These are phyloP conservation scores for Chlamydomonas asymmetrica DNA, from an alignment of 139 green algal genomes.

Conservation along the genomic window DNA sequence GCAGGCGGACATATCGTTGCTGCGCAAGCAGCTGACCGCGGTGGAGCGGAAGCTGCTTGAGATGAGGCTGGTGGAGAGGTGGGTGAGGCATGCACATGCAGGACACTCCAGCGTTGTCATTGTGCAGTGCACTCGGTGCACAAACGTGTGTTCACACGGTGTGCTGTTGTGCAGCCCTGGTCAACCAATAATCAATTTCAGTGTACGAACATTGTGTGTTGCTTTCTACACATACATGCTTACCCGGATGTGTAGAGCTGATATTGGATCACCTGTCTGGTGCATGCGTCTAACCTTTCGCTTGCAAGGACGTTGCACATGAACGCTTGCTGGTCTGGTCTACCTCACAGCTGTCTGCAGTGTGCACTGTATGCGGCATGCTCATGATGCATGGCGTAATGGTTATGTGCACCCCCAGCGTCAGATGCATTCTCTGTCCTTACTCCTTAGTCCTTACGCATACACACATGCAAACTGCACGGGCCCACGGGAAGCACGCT, in stretches of 20 bases:
- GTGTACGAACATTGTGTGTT: neutral
- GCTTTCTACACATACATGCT: neutral
- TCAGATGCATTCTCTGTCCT: no score
- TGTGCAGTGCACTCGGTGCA: neutral
- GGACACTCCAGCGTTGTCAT: neutral
- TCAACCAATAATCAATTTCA: neutral
- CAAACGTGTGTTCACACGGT: neutral
- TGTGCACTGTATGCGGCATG: no score
- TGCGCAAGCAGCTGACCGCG: conserved; percentile 52
- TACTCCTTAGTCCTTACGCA: no score
- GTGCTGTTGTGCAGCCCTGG: neutral
- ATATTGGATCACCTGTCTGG: no score
- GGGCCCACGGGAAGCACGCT: neutral
- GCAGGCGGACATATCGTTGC: conserved; percentile 20
- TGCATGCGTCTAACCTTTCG: no score
- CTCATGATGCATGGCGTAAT: no score
- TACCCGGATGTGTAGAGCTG: neutral
- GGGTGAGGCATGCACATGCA: neutral
- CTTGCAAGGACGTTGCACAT: no score
- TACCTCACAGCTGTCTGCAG: no score
- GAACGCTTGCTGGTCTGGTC: no score
- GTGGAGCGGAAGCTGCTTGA: conserved; percentile 77
- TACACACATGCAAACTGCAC: neutral
- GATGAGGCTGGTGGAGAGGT: conserved; percentile 67
- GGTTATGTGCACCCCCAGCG: no score